Base-by-base conservation (phyloP, 2,329 filamentous ascomycete species). In the Colletotrichum filicis region DNA sequence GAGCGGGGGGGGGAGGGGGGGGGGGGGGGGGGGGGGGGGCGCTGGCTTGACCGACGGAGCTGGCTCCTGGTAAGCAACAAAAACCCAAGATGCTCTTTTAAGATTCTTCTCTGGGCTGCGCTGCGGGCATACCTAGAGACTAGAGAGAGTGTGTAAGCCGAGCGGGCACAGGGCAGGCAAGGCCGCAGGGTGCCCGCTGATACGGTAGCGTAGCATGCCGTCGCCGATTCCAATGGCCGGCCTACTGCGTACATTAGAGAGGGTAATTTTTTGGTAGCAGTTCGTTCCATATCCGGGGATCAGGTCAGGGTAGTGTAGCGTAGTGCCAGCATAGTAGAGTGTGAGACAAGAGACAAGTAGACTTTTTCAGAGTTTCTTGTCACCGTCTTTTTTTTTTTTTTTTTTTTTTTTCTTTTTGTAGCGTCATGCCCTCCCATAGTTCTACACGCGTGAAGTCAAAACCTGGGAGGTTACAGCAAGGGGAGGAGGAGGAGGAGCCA, bases 51-150 rank as follows among this genome's bases (percentile, higher is more conserved):
- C 49, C 24, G 46, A 46, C 58, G 46, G 59, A 67, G 56, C 65
- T 67, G 65, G 56, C 56, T 59, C 68, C 63, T 71, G 35, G 24
- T 22, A 22, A 30, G 26, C 14, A 49, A 49, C 16, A 42, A 42
- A 14, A 42, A 42, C 37, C 19, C 19, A n/a, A n/a, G 42, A 11
- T 49, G 0, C 19, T 49, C 19, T 49, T 46, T n/a, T 22, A 49
- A n/a, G 19, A n/a, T 28, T 56, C 30, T 32, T n/a, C n/a, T 49
- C 16, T 37, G n/a, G n/a, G 9, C 63, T 53, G 5, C 37, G 9
- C 63, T 53, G 2, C 24, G 24, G 14, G 24, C 28, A 26, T 9
- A 26, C 28, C 26, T 19, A 26, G 2, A 14, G 19, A n/a, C 32
- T 5, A 35, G 32, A 32, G 30, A 16, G 9, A 8, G 56, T 4